Percentiles rank a stretch among this genome's conserved stretches.
Conservation (phyloP, 148 eudicot species). For the Vaccinium darrowii region DNA sequence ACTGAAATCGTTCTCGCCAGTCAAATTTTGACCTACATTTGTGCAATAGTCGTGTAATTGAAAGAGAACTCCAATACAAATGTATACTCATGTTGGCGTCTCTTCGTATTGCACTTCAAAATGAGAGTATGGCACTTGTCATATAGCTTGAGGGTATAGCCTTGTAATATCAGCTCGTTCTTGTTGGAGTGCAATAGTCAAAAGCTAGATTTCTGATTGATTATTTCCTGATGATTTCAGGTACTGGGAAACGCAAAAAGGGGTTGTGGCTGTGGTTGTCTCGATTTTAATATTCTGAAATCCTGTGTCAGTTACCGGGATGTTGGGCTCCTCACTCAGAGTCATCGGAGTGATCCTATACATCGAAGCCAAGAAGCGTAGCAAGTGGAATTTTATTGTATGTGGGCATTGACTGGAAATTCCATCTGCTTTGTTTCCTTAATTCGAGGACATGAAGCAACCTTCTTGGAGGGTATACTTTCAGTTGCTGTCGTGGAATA, state of each 20-base stretch:
- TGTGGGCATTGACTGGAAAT: constrained; percentile 13
- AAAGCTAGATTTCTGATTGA: neutral
- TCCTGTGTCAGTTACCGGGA: constrained; percentile 88
- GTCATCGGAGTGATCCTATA: constrained; percentile 81
- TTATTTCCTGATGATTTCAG: constrained; percentile 32
- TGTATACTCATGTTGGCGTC: neutral
- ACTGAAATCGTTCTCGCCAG: neutral
- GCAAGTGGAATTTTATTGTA: constrained; percentile 36
- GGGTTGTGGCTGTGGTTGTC: constrained; percentile 88
- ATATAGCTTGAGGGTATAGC: neutral
- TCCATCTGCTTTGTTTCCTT: constrained; percentile 14
- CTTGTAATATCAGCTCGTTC: neutral
- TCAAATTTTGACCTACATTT: neutral
- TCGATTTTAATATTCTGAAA: constrained; percentile 82
- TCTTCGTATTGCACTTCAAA: neutral
- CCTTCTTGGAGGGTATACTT: constrained; percentile 20
- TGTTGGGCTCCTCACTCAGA: constrained; percentile 80
- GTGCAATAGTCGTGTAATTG: neutral
- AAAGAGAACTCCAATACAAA: neutral
- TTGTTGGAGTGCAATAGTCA: neutral
- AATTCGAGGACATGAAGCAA: constrained; percentile 13
- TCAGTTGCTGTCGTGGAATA: constrained; percentile 4
- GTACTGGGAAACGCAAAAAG: constrained; percentile 95
- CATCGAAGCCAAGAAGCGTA: constrained; percentile 84
- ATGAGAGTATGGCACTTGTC: neutral